Evolutionary conservation across 2,329 filamentous ascomycete genomes (phyloP).

Genomic region (Fusarium temperatum): DNA sequence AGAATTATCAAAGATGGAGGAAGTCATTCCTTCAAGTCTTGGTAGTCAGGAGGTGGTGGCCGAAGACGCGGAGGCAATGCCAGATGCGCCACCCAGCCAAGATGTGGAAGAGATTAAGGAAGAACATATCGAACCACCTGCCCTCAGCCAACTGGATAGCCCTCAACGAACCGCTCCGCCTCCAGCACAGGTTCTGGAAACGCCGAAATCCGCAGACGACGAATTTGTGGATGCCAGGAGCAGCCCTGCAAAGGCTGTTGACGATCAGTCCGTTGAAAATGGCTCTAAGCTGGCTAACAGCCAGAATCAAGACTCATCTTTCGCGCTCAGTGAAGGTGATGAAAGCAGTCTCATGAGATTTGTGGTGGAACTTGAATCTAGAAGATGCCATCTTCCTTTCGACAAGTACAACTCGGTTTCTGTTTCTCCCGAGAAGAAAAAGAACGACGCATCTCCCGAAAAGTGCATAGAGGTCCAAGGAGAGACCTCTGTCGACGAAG

Average conservation of each 20-base stretch:
- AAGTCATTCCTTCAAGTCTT: slow-evolving; percentile 46
- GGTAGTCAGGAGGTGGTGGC: slow-evolving; percentile 27
- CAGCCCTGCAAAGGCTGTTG: slow-evolving; percentile 49
- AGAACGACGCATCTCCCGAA: background rate
- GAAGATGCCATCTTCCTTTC: slow-evolving; percentile 44
- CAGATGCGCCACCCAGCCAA: background rate
- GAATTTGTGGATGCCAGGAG: slow-evolving; percentile 60
- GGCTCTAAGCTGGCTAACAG: slow-evolving; percentile 4
- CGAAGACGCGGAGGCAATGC: background rate
- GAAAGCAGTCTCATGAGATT: slow-evolving; percentile 59
- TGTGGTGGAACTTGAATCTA: slow-evolving; percentile 60
- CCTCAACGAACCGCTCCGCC: slow-evolving; percentile 30
- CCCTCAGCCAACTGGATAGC: slow-evolving; percentile 10
- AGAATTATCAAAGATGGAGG: slow-evolving; percentile 21
- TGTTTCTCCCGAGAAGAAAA: slow-evolving; percentile 24
- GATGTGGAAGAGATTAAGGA: slow-evolving; percentile 4
- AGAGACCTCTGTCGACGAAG: slow-evolving; percentile 31
- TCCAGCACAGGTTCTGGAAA: slow-evolving; percentile 42
- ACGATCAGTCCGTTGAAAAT: background rate
- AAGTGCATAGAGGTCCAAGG: slow-evolving; percentile 37
- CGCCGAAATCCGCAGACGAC: slow-evolving; percentile 56
- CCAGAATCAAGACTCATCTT: slow-evolving; percentile 46
- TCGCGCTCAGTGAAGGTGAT: slow-evolving; percentile 55
- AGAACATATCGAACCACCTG: background rate
- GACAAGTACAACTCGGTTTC: slow-evolving; percentile 28